A percentile compares a stretch with the other conserved stretches of the same genome.
Conservation (phyloP, 2,329 filamentous ascomycete species). For the Calonectria pteridis region DNA sequence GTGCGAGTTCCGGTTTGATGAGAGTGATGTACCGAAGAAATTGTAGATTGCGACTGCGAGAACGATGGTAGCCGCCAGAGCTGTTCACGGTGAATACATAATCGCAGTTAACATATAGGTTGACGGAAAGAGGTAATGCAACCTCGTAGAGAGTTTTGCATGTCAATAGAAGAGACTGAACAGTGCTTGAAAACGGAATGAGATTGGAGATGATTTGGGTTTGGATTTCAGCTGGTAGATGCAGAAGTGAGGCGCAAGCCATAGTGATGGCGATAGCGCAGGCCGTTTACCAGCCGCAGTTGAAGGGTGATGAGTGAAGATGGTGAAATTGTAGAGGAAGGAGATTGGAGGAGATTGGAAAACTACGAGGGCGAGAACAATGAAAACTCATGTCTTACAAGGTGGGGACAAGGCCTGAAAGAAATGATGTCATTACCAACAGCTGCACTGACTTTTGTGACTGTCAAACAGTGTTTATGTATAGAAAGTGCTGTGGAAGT, state of each 20-base stretch:
- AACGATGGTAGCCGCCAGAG: no score
- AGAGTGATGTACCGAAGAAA: constrained; percentile 18
- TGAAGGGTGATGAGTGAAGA: neutral
- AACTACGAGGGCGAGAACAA: no score
- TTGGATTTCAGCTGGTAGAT: neutral
- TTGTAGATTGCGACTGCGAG: constrained; percentile 6
- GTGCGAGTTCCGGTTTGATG: constrained; percentile 13
- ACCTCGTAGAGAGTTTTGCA: constrained; percentile 9
- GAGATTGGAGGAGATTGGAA: no score
- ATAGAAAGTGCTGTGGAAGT: no score
- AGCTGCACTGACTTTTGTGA: no score
- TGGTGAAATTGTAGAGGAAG: neutral
- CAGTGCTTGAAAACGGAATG: neutral
- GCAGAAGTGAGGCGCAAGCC: neutral
- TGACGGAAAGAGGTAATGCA: neutral
- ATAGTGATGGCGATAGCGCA: neutral
- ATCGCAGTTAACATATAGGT: neutral
- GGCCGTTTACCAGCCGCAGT: neutral
- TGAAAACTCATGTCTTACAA: no score
- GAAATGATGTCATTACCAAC: no score
- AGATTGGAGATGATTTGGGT: neutral
- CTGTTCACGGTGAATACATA: no score
- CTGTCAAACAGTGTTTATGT: no score
- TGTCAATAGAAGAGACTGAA: constrained; percentile 8
- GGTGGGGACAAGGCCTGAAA: no score